Base-by-base conservation (phyloP, 2,329 filamentous ascomycete genomes). In the Talaromyces albobiverticillius region DNA sequence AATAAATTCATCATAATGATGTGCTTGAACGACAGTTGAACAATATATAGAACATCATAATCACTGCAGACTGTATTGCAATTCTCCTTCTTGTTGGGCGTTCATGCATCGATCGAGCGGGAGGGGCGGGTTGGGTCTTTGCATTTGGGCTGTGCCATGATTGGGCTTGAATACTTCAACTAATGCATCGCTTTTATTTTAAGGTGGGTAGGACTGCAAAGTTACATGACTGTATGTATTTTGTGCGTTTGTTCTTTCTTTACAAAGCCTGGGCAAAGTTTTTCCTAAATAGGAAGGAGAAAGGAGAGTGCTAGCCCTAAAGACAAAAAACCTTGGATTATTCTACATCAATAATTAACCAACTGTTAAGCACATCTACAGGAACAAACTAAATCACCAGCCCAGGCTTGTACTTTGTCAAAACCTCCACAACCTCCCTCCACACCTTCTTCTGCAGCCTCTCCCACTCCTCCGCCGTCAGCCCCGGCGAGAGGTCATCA, bases 341-440 rank as follows among this genome's bases (percentile, higher is more conserved):
- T n/a, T 29, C 26, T 10, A 10, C 5, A 29, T 29, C 26, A 29
- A 29, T 10, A 29, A 29, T 10, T 10, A 10, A 29, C 5, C 26
- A 10, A 29, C 10, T 5, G 26, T 6, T 29, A 29, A 29, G 5
- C 5, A 10, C 10, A 29, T 29, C 26, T n/a, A n/a, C n/a, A n/a
- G n/a, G n/a, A n/a, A n/a, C n/a, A n/a, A n/a, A n/a, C n/a, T n/a
- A 36, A 14, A 36, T 16, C 10, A 14, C 10, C 32, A 36, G 32
- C 13, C 8, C 32, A 16, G 32, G 32, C 32, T 36, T 36, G 8
- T 36, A 36, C 32, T 40, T 10, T 41, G 5, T 45, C 40, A 56
- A 43, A 40, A 56, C 48, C n/a, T 53, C 34, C 36, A 52, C 25
- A 20, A 51, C 29, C 32, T 56, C 48, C 7, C n/a, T 34, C 54